A percentile compares a stretch with the other conserved stretches of the same genome.
These are phyloP conservation scores for Colletotrichum paranaense DNA, from an alignment of 2,329 filamentous ascomycete genomes.

Conservation along the genomic window DNA sequence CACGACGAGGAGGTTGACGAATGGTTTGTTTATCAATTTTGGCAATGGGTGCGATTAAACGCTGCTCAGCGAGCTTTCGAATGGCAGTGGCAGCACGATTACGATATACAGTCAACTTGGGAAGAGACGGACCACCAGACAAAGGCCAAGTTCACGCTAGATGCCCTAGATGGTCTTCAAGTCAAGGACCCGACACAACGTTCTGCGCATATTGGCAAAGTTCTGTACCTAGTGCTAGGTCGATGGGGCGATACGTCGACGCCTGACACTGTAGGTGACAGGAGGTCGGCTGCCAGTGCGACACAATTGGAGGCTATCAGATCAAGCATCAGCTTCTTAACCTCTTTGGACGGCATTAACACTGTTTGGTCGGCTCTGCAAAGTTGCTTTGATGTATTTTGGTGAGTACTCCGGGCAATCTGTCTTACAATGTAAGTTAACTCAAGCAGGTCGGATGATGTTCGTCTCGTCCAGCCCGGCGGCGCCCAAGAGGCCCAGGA, in stretches of 20 bases:
- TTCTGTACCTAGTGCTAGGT: conserved; percentile 74
- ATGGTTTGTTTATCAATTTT: conserved; percentile 94
- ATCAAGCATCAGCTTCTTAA: conserved; percentile 62
- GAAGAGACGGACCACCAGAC: conserved; percentile 69
- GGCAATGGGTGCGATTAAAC: conserved; percentile 83
- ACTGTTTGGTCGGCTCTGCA: conserved; percentile 64
- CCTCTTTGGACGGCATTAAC: conserved; percentile 61
- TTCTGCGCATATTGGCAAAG: conserved; percentile 64
- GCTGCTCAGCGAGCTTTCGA: conserved; percentile 82
- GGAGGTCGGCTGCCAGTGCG: conserved; percentile 63
- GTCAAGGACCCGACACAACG: conserved; percentile 60
- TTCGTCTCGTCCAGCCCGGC: conserved; percentile 49
- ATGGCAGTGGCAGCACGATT: conserved; percentile 75
- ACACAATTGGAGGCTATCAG: conserved; percentile 70
- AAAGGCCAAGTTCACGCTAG: conserved; percentile 67
- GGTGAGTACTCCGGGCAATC: conserved; percentile 51
- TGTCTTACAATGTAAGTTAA: conserved; percentile 42
- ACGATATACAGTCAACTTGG: conserved; percentile 67
- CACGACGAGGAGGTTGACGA: conserved; percentile 94
- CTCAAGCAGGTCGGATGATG: conserved; percentile 57
- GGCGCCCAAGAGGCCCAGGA: conserved; percentile 66
- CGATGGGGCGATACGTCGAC: conserved; percentile 77
- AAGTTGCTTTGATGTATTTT: conserved; percentile 62
- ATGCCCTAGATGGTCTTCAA: conserved; percentile 58
- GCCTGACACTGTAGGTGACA: conserved; percentile 51